A percentile compares a stretch with the other conserved stretches of the same genome.
Evolutionary conservation across 1,139 yeast genomes (phyloP).

Genomic region (Kluyveromyces sp.): DNA sequence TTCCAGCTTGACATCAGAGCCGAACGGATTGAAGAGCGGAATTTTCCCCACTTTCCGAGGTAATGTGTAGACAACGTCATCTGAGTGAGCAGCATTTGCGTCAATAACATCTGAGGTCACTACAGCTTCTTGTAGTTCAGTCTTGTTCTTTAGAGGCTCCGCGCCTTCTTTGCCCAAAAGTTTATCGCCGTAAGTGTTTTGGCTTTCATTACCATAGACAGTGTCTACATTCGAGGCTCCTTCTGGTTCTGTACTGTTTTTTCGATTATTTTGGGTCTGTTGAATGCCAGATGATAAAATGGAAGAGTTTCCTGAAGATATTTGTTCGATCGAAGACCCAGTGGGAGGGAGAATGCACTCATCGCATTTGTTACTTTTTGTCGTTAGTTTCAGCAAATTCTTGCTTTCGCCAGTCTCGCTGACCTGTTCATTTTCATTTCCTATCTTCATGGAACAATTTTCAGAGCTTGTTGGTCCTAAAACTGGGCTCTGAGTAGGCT

Average conservation of each 20-base stretch:
- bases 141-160: background rate
- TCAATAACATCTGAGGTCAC: background rate
- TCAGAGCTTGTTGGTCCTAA: no score
- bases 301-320: no score
- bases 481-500: background rate
- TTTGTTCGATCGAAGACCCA: no score
- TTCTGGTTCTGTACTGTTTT: no score
- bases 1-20: conserved; percentile 4
- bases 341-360: no score
- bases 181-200: background rate
- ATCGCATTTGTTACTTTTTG: no score
- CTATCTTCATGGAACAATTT: no score
- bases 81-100: background rate
- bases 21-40: conserved; percentile 6
- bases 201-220: background rate
- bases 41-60: background rate
- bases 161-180: background rate
- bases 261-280: no score
- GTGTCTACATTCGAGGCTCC: background rate
- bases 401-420: no score
- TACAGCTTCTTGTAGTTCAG: background rate
- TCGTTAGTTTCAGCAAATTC: no score
- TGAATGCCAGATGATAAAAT: no score
- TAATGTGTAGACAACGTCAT: background rate
- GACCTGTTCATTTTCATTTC: no score